These are phyloP conservation scores for Echites panduratus DNA, from an alignment of 257 asterid genomes.

Conservation along the genomic window DNA sequence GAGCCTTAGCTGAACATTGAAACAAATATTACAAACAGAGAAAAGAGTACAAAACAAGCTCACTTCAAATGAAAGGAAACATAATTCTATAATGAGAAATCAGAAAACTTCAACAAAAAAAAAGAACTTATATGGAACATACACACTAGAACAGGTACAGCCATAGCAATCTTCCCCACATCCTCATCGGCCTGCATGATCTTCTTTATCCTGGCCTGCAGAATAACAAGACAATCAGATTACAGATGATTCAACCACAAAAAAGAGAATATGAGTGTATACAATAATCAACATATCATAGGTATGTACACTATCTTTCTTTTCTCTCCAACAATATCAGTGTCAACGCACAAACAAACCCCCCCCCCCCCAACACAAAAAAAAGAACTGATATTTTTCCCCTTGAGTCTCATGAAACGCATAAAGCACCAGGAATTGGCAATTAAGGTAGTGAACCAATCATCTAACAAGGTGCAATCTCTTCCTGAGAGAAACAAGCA, in stretches of 20 bases:
- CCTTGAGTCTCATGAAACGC: background rate
- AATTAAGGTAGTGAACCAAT: background rate
- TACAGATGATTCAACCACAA: background rate
- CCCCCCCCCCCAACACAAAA: no score
- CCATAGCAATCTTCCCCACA: conserved; percentile 95
- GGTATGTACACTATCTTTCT: background rate
- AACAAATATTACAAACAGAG: conserved; percentile 15
- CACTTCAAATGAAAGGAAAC: background rate
- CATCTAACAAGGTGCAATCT: background rate
- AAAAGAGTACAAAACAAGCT: background rate
- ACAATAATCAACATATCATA: background rate
- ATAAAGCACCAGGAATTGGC: background rate
- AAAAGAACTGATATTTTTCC: no score
- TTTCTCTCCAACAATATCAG: no score
- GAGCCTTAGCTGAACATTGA: conserved; percentile 71
- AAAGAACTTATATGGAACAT: conserved; percentile 13
- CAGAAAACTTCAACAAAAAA: background rate
- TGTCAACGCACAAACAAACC: no score
- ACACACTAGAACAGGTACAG: conserved; percentile 96
- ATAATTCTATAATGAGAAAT: background rate
- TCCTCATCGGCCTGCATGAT: conserved; percentile 98
- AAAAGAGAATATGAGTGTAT: background rate
- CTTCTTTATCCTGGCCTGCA: conserved; percentile 84
- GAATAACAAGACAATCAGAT: background rate
- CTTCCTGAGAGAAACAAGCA: background rate